Conservation (phyloP, 2,329 filamentous ascomycete species). For the Pochonia chlamydosporia region DNA sequence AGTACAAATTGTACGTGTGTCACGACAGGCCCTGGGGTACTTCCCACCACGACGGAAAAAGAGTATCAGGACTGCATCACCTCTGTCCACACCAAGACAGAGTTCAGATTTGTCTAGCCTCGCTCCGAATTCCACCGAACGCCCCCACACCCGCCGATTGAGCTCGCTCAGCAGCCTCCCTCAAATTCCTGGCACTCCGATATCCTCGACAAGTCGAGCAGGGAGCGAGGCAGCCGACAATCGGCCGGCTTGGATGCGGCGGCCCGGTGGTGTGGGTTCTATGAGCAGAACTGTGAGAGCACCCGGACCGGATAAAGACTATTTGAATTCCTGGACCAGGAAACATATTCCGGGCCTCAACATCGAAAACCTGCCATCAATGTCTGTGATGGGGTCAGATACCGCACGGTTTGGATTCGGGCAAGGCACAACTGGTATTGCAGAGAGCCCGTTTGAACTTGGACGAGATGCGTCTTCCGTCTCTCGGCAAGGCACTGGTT, state of each 20-base stretch:
- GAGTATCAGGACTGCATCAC: conserved; percentile 62
- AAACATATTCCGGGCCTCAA: conserved; percentile 77
- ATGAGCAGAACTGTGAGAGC: conserved; percentile 64
- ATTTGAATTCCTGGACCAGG: conserved; percentile 76
- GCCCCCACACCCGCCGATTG: conserved; percentile 33
- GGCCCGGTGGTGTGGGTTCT: conserved; percentile 84
- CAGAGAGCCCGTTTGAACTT: conserved; percentile 46
- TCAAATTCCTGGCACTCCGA: conserved; percentile 24
- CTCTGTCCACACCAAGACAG: conserved; percentile 60
- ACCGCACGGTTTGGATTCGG: conserved; percentile 52
- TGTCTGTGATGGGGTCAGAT: conserved; percentile 59
- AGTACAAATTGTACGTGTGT: conserved; percentile 80
- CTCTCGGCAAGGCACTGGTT: conserved; percentile 43
- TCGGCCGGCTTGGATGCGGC: conserved; percentile 61
- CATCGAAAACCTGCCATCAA: conserved; percentile 61
- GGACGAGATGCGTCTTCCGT: conserved; percentile 35
- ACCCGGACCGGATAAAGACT: conserved; percentile 79
- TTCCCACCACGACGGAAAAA: conserved; percentile 89
- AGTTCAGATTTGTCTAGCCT: conserved; percentile 55
- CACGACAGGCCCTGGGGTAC: conserved; percentile 76
- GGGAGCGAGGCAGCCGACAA: conserved; percentile 33
- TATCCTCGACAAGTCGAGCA: conserved; percentile 30
- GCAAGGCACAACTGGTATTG: conserved; percentile 35
- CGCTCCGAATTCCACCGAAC: conserved; percentile 29
- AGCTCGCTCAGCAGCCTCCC: conserved; percentile 34